Evolutionary conservation across 2,329 filamentous ascomycete species (phyloP).

Genomic region (Beauveria caledonica): DNA sequence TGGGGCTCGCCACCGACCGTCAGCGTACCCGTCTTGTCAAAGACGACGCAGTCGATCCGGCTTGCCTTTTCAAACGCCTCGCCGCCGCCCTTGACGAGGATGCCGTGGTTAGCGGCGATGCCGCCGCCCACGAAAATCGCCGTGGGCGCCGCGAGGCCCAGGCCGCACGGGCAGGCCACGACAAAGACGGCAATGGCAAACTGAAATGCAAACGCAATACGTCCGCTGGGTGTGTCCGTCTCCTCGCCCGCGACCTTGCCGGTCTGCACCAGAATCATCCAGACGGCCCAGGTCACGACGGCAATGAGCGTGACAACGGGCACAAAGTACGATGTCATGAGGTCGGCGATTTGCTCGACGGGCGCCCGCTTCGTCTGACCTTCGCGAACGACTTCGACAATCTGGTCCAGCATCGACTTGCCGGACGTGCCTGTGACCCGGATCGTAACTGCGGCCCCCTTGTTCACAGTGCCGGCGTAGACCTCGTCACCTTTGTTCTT

Average conservation of each 20-base stretch:
- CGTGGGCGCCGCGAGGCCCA: conserved; percentile 78
- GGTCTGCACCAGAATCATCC: conserved; percentile 56
- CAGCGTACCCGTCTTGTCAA: conserved; percentile 83
- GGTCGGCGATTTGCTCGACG: conserved; percentile 66
- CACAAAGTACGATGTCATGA: conserved; percentile 69
- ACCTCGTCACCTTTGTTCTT: conserved; percentile 57
- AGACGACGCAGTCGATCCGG: conserved; percentile 68
- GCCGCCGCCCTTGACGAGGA: conserved; percentile 75
- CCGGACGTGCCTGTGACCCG: conserved; percentile 57
- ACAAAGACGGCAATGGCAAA: conserved; percentile 85
- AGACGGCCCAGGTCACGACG: conserved; percentile 62
- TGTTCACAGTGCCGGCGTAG: conserved; percentile 69
- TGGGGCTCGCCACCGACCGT: conserved; percentile 65
- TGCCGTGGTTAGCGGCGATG: conserved; percentile 69
- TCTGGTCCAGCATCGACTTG: conserved; percentile 70
- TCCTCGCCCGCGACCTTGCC: conserved; percentile 50
- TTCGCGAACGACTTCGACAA: conserved; percentile 68
- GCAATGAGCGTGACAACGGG: conserved; percentile 63
- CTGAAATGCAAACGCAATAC: conserved; percentile 66
- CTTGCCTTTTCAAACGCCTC: conserved; percentile 82
- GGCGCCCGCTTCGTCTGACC: conserved; percentile 69
- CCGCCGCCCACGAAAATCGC: conserved; percentile 78
- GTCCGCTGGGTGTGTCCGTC: conserved; percentile 51
- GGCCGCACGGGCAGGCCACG: conserved; percentile 75
- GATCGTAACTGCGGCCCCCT: conserved; percentile 53